Evolutionary conservation across 495 filamentous ascomycete genomes (phyloP), one percentile per base, ranked within the genome.

Genomic region (Xylaria cubensis): DNA sequence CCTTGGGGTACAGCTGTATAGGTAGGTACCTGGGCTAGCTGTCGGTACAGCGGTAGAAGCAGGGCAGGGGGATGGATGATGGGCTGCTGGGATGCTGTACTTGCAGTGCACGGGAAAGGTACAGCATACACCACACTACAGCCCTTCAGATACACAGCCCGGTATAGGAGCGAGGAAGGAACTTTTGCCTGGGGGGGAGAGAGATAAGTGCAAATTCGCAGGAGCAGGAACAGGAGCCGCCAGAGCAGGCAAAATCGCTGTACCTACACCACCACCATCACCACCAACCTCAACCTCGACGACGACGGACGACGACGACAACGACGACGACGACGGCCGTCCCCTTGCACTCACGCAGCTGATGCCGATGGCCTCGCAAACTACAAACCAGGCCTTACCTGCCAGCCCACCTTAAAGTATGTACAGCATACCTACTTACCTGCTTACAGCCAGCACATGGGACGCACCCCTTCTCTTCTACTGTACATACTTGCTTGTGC

Each of bases 111-210:
- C 39, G 39, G 61, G 61, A 21, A 36, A 61, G 32, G 58, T 61
- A 61, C 58, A 61, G 58, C 53, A 32, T 29, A 21, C 46, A 50
- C 46, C 15, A 46, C 50, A 26, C 36, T 67, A 67, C 51, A 46
- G 64, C 32, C 19, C 59, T 39, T 26, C 21, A 46, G 36, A 26
- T 55, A 64, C 44, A 32, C 10, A 48, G 34, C 42, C 46, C 48
- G 61, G 61, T 58, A 56, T 56, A 53, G 34, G 48, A 29, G 26
- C 2, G 26, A 65, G 61, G 44, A 71, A 71, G 69, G 61, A 71
- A 71, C 69, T 71, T 64, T 63, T 63, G 59, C 32, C 44, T 42
- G 48, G 59, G 46, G 26, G 59, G 46, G 26, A 17, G 48, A 26
- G 48, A 12, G 15, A 65, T 61, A 61, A 46, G 66, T 69, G 48